phyloP scores from a whole-genome alignment of 495 filamentous ascomycete genomes.

The Penicilliopsis zonata region DNA sequence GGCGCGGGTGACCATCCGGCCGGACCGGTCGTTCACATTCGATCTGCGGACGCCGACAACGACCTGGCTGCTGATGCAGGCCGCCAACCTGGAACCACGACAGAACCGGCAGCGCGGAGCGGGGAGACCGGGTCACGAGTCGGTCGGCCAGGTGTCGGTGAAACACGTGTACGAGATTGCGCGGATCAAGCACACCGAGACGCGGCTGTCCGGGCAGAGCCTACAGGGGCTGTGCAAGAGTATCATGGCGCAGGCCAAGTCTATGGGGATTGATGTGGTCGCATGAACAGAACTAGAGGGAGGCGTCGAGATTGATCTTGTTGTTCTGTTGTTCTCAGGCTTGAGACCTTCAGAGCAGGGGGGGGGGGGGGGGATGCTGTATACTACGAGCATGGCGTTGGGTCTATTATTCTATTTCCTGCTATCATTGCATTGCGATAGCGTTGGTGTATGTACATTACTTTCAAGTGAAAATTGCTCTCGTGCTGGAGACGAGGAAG shows the following conservation, averaged over 20 bases:
- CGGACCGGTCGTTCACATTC: slow-evolving; percentile 88
- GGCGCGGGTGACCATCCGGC: slow-evolving; percentile 79
- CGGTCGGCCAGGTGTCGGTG: slow-evolving; percentile 68
- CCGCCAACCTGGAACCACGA: slow-evolving; percentile 62
- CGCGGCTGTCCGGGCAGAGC: slow-evolving; percentile 65
- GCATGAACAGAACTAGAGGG: slow-evolving; percentile 44
- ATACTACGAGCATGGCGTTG: too few species aligned
- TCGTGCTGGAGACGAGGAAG: too few species aligned
- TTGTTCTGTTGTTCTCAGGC: too few species aligned
- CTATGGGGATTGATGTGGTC: slow-evolving; percentile 72
- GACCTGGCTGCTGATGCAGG: slow-evolving; percentile 73
- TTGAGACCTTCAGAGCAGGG: too few species aligned
- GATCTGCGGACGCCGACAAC: slow-evolving; percentile 88
- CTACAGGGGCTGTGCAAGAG: slow-evolving; percentile 74
- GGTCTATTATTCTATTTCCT: too few species aligned
- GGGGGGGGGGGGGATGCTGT: too few species aligned
- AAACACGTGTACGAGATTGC: slow-evolving; percentile 99
- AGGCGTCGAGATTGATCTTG: too few species aligned
- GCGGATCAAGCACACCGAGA: slow-evolving; percentile 83
- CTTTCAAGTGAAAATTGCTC: too few species aligned
- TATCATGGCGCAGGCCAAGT: slow-evolving; percentile 79
- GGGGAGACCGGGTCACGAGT: slow-evolving; percentile 65
- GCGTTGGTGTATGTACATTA: slow-evolving; percentile 6
- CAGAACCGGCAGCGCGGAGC: slow-evolving; percentile 73
- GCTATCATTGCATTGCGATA: too few species aligned